Percentiles rank a stretch among this genome's conserved stretches.
Conservation (phyloP, 768 basidiomycete genomes). For the Leccinum aurantiacum region DNA sequence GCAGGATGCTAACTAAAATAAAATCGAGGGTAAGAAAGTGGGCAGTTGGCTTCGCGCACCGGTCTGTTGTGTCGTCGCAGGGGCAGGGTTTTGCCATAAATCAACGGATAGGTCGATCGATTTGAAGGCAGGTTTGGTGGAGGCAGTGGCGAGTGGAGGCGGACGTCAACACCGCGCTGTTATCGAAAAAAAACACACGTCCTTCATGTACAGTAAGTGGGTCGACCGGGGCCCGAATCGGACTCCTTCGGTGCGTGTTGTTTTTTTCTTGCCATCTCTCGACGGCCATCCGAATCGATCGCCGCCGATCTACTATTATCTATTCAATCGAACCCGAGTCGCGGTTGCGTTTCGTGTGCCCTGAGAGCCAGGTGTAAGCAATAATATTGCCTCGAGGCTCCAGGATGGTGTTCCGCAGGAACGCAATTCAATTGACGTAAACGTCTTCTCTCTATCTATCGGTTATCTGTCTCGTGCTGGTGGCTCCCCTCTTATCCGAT, state of each 20-base stretch:
- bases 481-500: neutral
- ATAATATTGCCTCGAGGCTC: conserved; percentile 15
- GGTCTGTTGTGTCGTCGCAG: neutral
- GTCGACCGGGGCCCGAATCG: neutral
- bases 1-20: neutral
- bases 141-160: neutral
- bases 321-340: neutral
- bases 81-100: neutral
- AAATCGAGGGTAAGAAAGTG: neutral
- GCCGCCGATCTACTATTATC: neutral
- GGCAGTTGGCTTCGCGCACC: neutral
- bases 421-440: conserved; percentile 12
- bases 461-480: conserved; percentile 1
- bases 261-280: neutral
- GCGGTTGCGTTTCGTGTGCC: conserved; percentile 2
- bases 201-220: neutral
- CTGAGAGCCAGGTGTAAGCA: conserved; percentile 9
- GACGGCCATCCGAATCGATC: conserved; percentile 10
- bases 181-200: neutral
- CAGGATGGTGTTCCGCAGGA: conserved; percentile 6
- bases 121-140: neutral
- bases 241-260: neutral
- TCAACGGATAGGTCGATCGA: neutral
- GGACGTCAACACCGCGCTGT: neutral
- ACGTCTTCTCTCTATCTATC: conserved; percentile 8